Base-by-base conservation (phyloP, 495 filamentous ascomycete genomes). In the Lindgomyces ingoldianus region DNA sequence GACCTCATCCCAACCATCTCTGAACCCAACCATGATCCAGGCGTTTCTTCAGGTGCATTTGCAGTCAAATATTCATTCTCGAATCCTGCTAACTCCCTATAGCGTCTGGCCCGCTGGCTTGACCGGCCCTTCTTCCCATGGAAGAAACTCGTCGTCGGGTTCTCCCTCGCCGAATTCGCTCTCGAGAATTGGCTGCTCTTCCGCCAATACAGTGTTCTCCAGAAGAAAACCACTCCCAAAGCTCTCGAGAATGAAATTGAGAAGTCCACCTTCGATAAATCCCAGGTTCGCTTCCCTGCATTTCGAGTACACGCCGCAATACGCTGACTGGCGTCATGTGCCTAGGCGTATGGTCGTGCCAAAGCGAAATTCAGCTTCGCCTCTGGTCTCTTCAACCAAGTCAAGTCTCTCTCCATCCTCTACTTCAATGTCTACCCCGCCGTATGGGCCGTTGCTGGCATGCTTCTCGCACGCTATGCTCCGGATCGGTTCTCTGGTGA, bases 61-160 rank as follows among this genome's bases (percentile, higher is more conserved):
- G 14, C 16, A 44, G 12, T 26, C 12, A 16, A 19, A 18, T 18
- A 1, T 8, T 21, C 11, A 9, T 11, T 25, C 26, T 22, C 10
- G 2, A 54, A 27, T 3, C 19, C 8, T 11, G 4, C 16, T 65
- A 62, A 65, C 36, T 45, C 16, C 57, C 11, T 45, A 64, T 74
- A 96, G 93, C 88, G 90, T 80, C 85, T 98, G 60, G 90, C 91
- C 69, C 83, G 85, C 75, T 84, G 87, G 73, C 87, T 98, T 49
- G 95, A 98, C 81, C 86, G 90, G 69, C 93, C 94, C 55, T 79
- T 88, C 67, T 94, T 98, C 79, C 93, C 95, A 55, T 98, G 94
- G 94, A 98, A 98, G 87, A 87, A 84, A 72, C 85, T 98, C 61
- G 91, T 98, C 70, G 85, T 97, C 58, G 90, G 91, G 57, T 98